phyloP scores from a whole-genome alignment of 1,284 basidiomycete genomes.

The Ustilago xerochloae region DNA sequence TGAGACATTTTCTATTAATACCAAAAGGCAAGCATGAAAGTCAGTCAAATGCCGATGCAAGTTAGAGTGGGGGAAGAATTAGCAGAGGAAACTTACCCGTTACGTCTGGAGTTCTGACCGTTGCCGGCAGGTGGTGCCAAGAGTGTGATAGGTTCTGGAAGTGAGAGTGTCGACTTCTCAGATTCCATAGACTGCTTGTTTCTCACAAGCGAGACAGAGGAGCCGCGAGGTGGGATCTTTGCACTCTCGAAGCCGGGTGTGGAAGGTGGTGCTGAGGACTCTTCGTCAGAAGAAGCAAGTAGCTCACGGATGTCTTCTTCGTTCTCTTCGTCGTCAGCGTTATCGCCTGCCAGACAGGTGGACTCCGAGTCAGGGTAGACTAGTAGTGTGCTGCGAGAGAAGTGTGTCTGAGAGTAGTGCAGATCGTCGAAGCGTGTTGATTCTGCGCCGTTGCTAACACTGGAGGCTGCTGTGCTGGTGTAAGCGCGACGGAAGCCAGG shows the following conservation, averaged over 20 bases:
- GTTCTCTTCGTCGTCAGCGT: neutral
- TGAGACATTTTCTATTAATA: constrained; percentile 32
- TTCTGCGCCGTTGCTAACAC: constrained; percentile 3
- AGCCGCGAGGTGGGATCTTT: constrained; percentile 26
- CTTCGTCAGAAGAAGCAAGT: constrained; percentile 41
- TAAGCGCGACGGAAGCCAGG: constrained; percentile 18
- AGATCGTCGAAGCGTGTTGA: constrained; percentile 30
- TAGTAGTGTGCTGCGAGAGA: constrained; percentile 34
- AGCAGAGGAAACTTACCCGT: constrained; percentile 22
- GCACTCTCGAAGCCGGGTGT: constrained; percentile 28
- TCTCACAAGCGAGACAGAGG: constrained; percentile 1
- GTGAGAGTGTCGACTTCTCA: constrained; percentile 19
- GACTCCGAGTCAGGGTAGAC: constrained; percentile 28
- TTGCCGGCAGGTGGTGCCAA: constrained; percentile 7
- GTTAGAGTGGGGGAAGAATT: neutral
- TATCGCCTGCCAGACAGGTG: neutral
- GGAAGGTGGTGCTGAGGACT: constrained; percentile 25
- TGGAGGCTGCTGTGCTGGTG: constrained; percentile 19
- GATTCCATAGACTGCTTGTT: constrained; percentile 42
- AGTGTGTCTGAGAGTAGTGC: constrained; percentile 45
- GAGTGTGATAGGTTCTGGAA: constrained; percentile 20
- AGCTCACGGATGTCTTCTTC: constrained; percentile 42
- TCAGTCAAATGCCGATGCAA: neutral
- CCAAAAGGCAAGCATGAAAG: neutral
- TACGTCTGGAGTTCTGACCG: constrained; percentile 2